Percentiles rank a stretch among this genome's conserved stretches.
Evolutionary conservation across 352 stramenopile genomes (phyloP).

Genomic region (Pythium pyrilobum): DNA sequence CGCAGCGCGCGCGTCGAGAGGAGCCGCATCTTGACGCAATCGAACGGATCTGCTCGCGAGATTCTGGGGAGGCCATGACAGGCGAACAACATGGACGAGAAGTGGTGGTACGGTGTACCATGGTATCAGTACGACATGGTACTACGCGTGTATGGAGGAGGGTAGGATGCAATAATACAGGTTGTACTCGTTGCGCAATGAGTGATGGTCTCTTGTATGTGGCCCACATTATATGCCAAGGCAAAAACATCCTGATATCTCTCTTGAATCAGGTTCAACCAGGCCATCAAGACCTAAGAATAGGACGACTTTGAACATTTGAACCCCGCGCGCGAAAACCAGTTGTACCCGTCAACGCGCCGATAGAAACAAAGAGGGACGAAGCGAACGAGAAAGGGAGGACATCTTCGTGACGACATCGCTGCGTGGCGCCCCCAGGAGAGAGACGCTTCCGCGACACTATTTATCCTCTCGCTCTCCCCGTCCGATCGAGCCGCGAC

Average conservation of each 20-base stretch:
- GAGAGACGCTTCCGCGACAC: too few relatives aligned
- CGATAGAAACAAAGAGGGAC: not conserved
- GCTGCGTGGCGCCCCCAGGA: too few relatives aligned
- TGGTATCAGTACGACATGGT: too few relatives aligned
- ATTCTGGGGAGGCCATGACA: too few relatives aligned
- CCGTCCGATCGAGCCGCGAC: not conserved
- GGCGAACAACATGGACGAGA: too few relatives aligned
- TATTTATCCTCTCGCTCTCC: too few relatives aligned
- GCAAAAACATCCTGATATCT: not conserved
- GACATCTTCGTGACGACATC: too few relatives aligned
- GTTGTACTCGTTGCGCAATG: not conserved
- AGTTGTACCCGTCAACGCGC: not conserved
- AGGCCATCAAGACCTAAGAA: not conserved
- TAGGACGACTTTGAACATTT: conserved; percentile 4
- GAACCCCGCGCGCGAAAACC: not conserved
- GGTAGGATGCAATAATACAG: not conserved
- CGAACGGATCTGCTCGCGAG: too few relatives aligned
- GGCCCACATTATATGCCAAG: not conserved
- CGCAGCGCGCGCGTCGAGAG: not conserved
- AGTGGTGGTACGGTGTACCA: too few relatives aligned
- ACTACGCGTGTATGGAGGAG: too few relatives aligned
- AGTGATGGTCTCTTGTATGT: not conserved
- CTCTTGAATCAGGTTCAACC: not conserved
- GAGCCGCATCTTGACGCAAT: too few relatives aligned
- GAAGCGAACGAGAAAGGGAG: not conserved